Evolutionary conservation across 805 yeast genomes (phyloP).

Genomic region (Metschnikowia sp.): DNA sequence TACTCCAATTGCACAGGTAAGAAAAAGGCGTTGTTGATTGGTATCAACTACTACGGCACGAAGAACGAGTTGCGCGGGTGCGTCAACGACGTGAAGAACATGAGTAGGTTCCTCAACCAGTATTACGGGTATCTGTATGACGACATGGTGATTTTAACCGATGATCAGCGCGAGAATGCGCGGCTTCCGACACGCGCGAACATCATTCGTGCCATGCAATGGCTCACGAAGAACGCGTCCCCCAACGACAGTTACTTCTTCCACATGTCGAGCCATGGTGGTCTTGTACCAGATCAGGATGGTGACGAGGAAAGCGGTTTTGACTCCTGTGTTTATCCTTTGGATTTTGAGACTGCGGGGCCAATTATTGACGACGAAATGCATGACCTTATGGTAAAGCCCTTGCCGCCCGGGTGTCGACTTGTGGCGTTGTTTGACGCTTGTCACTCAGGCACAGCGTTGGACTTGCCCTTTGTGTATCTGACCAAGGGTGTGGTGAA

Average conservation of each 20-base stretch:
- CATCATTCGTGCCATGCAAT: slow-evolving; percentile 73
- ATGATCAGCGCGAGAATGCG: slow-evolving; percentile 46
- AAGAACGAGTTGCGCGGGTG: slow-evolving; percentile 67
- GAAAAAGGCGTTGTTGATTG: slow-evolving; percentile 72
- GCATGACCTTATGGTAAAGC: slow-evolving; percentile 67
- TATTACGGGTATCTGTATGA: slow-evolving; percentile 46
- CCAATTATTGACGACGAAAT: slow-evolving; percentile 70
- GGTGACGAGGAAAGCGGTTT: slow-evolving; percentile 76
- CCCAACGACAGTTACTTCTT: slow-evolving; percentile 78
- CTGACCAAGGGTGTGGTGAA: slow-evolving; percentile 81
- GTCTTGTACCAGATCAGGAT: slow-evolving; percentile 61
- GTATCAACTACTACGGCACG: slow-evolving; percentile 73
- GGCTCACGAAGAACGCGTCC: slow-evolving; percentile 71
- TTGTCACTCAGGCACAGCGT: slow-evolving; percentile 81
- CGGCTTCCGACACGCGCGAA: slow-evolving; percentile 63
- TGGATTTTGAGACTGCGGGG: slow-evolving; percentile 66
- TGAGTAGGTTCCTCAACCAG: slow-evolving; percentile 39
- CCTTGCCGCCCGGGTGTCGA: slow-evolving; percentile 70
- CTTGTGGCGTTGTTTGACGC: slow-evolving; percentile 80
- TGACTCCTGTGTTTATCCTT: slow-evolving; percentile 71
- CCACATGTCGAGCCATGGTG: slow-evolving; percentile 89
- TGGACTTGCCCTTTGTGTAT: slow-evolving; percentile 77
- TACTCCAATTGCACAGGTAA: slow-evolving; percentile 70
- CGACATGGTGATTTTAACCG: slow-evolving; percentile 59
- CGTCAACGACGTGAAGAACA: slow-evolving; percentile 69